Percentiles rank a stretch among this genome's conserved stretches.
These are phyloP conservation scores for Phytophthora podocarpi DNA, from an alignment of 352 stramenopile genomes.

Conservation along the genomic window DNA sequence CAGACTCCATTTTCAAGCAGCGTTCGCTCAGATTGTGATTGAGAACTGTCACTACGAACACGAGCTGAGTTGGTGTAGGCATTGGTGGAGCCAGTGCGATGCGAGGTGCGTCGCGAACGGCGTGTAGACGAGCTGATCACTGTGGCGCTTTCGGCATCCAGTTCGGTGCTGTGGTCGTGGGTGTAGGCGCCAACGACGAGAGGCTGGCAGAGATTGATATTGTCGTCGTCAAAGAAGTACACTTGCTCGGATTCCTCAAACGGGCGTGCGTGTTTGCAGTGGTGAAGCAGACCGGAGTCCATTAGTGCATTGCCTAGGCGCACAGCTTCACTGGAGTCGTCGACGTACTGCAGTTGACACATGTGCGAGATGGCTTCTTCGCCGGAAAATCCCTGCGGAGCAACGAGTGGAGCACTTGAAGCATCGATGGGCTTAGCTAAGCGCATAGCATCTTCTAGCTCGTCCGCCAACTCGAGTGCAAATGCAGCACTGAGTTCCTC, in stretches of 20 bases:
- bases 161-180: neutral
- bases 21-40: constrained; percentile 48
- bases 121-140: constrained; percentile 23
- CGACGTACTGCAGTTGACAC: constrained; percentile 48
- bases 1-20: constrained; percentile 54
- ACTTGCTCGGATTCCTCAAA: constrained; percentile 47
- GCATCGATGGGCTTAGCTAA: constrained; percentile 38
- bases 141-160: constrained; percentile 25
- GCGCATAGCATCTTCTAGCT: constrained; percentile 44
- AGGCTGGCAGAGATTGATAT: constrained; percentile 57
- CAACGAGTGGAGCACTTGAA: constrained; percentile 25
- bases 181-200: constrained; percentile 36
- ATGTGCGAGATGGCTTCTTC: constrained; percentile 47
- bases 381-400: constrained; percentile 44
- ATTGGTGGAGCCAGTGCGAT: constrained; percentile 51
- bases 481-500: constrained; percentile 49
- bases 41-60: constrained; percentile 29
- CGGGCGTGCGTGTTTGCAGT: constrained; percentile 51
- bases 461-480: constrained; percentile 44
- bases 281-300: constrained; percentile 61
- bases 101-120: constrained; percentile 29
- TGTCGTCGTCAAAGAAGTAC: constrained; percentile 58
- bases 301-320: constrained; percentile 72
- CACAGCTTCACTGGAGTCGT: constrained; percentile 44
- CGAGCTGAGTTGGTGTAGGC: constrained; percentile 29